Percentiles rank a stretch among this genome's conserved stretches.
Evolutionary conservation across 768 basidiomycete genomes (phyloP).

Genomic region (Tulasnella sp.): DNA sequence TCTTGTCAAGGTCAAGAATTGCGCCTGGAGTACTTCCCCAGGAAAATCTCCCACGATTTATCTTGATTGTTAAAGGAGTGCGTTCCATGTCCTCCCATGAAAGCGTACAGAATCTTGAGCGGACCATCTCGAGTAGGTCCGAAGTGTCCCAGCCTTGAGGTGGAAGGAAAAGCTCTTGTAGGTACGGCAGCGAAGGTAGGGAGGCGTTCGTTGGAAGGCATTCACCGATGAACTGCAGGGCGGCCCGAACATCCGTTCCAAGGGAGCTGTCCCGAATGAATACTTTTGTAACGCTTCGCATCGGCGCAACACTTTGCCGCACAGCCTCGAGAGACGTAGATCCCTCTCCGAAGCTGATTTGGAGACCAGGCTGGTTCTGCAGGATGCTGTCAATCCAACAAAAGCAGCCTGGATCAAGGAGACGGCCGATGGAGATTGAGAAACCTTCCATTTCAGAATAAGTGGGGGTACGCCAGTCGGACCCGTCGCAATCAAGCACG

Average conservation of each 20-base stretch:
- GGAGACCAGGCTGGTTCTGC: background rate
- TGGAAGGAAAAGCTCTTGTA: background rate
- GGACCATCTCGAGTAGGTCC: background rate
- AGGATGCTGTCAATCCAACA: background rate
- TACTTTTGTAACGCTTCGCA: background rate
- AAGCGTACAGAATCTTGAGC: background rate
- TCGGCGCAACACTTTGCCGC: background rate
- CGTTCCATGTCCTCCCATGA: background rate
- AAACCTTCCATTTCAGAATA: background rate
- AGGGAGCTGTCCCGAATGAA: background rate
- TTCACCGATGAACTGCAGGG: background rate
- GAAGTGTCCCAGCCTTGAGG: background rate
- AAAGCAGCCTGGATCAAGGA: background rate
- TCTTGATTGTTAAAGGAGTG: background rate
- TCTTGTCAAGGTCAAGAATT: too few species aligned
- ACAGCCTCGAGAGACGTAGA: background rate
- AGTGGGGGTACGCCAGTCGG: background rate
- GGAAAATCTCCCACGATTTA: background rate
- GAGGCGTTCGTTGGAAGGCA: background rate
- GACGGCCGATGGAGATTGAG: background rate
- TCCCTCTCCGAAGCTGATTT: background rate
- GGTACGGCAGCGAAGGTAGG: background rate
- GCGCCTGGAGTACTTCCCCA: background rate
- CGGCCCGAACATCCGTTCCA: background rate
- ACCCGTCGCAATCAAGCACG: background rate